phyloP scores from a whole-genome alignment of 2,329 filamentous ascomycete genomes.

The Beauveria varroae region DNA sequence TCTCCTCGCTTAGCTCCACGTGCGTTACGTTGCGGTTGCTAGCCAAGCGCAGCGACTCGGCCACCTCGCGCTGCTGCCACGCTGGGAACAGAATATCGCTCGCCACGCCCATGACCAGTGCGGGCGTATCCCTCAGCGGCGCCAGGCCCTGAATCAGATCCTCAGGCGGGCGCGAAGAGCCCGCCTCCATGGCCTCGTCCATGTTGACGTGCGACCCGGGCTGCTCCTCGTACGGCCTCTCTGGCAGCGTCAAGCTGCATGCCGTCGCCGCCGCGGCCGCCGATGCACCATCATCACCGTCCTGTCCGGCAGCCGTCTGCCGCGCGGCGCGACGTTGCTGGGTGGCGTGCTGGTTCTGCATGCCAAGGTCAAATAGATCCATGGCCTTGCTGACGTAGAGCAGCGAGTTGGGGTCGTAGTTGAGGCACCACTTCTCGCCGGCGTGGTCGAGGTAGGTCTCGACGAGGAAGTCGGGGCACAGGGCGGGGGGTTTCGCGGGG shows the following conservation, averaged over 20 bases:
- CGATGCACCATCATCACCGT: slow-evolving; percentile 14
- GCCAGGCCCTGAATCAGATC: slow-evolving; percentile 74
- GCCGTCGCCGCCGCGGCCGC: slow-evolving; percentile 31
- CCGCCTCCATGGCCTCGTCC: slow-evolving; percentile 16
- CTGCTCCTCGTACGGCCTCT: slow-evolving; percentile 80
- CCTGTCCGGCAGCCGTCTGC: slow-evolving; percentile 36
- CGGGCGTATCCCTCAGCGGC: slow-evolving; percentile 65
- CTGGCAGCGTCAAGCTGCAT: slow-evolving; percentile 78
- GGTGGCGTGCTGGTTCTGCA: slow-evolving; percentile 58
- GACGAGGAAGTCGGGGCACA: slow-evolving; percentile 97
- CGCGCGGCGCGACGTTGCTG: slow-evolving; percentile 54
- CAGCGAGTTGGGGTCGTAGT: slow-evolving; percentile 92
- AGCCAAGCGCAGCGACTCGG: slow-evolving; percentile 66
- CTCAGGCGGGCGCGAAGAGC: slow-evolving; percentile 53
- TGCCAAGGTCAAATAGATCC: slow-evolving; percentile 92
- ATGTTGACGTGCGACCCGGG: slow-evolving; percentile 35
- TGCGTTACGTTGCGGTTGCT: slow-evolving; percentile 81
- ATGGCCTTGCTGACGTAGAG: slow-evolving; percentile 98
- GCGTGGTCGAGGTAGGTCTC: slow-evolving; percentile 98
- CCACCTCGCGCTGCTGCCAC: slow-evolving; percentile 95
- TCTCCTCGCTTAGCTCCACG: slow-evolving; percentile 86
- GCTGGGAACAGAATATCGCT: slow-evolving; percentile 96
- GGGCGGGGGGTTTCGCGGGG: slow-evolving; percentile 72
- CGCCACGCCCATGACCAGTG: slow-evolving; percentile 85
- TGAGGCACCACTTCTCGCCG: slow-evolving; percentile 95